Conservation (phyloP, 441 rosid genomes). For the Capsella rubella region DNA sequence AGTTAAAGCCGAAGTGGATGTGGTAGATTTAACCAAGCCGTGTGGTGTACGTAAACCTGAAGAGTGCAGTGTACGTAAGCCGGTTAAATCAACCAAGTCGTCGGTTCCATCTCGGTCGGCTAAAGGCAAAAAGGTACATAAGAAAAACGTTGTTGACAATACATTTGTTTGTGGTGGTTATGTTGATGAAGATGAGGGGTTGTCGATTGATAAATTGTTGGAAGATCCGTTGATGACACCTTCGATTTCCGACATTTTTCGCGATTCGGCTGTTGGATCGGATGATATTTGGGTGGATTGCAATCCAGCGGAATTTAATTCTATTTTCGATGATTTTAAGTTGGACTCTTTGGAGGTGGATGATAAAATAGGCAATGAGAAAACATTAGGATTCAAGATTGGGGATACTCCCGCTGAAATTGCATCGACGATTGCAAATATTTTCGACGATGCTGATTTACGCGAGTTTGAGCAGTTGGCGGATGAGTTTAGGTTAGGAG, state of each 20-base stretch:
- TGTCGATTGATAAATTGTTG: slow-evolving; percentile 18
- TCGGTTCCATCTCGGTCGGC: background rate
- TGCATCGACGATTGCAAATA: background rate
- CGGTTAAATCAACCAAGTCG: background rate
- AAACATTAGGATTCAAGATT: background rate
- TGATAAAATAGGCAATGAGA: background rate
- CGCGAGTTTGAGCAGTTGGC: background rate
- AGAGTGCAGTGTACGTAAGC: background rate
- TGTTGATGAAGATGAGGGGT: slow-evolving; percentile 19
- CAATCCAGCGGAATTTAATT: background rate
- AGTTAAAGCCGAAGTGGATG: slow-evolving; percentile 2
- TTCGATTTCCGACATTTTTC: slow-evolving; percentile 31
- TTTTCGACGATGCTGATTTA: background rate
- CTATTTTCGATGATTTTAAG: background rate
- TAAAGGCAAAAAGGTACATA: background rate
- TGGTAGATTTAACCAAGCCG: background rate
- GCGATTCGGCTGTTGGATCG: background rate
- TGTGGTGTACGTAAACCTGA: slow-evolving; percentile 5
- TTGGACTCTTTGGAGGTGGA: background rate
- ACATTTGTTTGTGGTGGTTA: background rate
- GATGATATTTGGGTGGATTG: background rate
- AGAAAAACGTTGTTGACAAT: background rate
- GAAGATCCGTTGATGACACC: slow-evolving; percentile 26
- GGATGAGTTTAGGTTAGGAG: background rate
- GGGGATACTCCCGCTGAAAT: background rate